Evolutionary conservation across 371 early-diverging fungal species (phyloP).

Genomic region (Vairimorpha ceranae): DNA sequence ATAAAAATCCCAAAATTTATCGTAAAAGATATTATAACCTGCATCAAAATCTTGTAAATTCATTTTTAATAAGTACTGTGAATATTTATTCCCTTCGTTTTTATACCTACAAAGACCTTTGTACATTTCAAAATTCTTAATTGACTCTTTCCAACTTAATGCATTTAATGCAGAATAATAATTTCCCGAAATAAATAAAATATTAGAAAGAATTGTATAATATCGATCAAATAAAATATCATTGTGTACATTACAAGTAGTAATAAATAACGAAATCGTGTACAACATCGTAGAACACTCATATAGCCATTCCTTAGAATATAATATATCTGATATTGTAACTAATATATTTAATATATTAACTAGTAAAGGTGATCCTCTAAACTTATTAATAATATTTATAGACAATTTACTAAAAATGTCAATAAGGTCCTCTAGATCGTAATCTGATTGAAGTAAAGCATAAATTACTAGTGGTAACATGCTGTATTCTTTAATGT

Average conservation of each 20-base stretch:
- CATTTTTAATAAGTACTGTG: constrained; percentile 20
- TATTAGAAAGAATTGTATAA: not conserved
- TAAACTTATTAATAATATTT: not conserved
- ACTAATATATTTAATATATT: not conserved
- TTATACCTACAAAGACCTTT: constrained; percentile 4
- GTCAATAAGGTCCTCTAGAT: not conserved
- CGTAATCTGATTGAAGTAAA: not conserved
- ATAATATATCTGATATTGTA: not conserved
- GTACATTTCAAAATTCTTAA: not conserved
- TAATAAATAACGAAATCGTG: not conserved
- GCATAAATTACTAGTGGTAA: not conserved
- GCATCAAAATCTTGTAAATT: not conserved
- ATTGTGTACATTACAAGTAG: not conserved
- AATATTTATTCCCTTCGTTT: constrained; percentile 30
- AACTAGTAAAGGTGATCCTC: not conserved
- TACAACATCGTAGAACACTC: not conserved
- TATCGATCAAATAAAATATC: not conserved
- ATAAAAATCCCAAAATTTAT: constrained; percentile 11
- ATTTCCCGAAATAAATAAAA: constrained; percentile 8
- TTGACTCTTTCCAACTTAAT: not conserved
- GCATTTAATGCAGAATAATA: constrained; percentile 7
- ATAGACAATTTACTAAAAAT: not conserved
- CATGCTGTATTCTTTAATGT: not conserved
- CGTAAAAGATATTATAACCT: not conserved
- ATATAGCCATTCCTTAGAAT: not conserved